Evolutionary conservation across 129 eudicot genomes (phyloP).

Genomic region (Flaveria bidentis): DNA sequence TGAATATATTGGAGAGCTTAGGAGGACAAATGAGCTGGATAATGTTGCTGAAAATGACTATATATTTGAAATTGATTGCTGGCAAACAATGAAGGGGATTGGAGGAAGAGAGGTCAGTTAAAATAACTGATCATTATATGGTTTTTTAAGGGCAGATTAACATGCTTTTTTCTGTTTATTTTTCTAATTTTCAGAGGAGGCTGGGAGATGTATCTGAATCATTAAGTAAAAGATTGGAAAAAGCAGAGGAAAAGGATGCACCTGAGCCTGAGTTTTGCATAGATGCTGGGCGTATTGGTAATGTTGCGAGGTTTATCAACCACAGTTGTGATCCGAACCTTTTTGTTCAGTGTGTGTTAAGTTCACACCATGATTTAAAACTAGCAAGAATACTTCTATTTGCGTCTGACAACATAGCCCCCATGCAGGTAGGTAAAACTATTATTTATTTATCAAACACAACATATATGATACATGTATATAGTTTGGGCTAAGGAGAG

Average conservation of each 20-base stretch:
- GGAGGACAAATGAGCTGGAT: conserved; percentile 44
- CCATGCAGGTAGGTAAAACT: conserved; percentile 22
- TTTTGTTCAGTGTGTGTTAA: conserved; percentile 46
- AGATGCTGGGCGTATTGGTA: conserved; percentile 44
- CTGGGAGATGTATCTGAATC: conserved; percentile 42
- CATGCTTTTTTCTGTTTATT: background rate
- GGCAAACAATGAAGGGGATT: conserved; percentile 49
- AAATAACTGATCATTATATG: background rate
- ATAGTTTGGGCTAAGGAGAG: background rate
- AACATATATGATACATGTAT: background rate
- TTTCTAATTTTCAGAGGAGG: conserved; percentile 31
- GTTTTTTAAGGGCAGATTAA: background rate
- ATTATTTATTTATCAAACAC: background rate
- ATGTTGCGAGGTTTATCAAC: conserved; percentile 46
- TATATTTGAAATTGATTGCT: conserved; percentile 51
- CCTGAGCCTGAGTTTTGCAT: conserved; percentile 41
- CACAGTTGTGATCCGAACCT: conserved; percentile 51
- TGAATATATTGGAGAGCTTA: conserved; percentile 46
- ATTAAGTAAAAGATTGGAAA: conserved; percentile 22
- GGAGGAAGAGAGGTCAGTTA: conserved; percentile 45
- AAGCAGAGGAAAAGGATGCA: background rate
- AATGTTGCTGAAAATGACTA: conserved; percentile 40
- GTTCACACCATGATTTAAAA: conserved; percentile 35
- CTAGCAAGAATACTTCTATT: conserved; percentile 42
- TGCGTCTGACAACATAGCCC: conserved; percentile 38